Percentiles rank a stretch among this genome's conserved stretches.
phyloP scores from a whole-genome alignment of 1,139 yeast species.

The Entelexis paramagnoliae region DNA sequence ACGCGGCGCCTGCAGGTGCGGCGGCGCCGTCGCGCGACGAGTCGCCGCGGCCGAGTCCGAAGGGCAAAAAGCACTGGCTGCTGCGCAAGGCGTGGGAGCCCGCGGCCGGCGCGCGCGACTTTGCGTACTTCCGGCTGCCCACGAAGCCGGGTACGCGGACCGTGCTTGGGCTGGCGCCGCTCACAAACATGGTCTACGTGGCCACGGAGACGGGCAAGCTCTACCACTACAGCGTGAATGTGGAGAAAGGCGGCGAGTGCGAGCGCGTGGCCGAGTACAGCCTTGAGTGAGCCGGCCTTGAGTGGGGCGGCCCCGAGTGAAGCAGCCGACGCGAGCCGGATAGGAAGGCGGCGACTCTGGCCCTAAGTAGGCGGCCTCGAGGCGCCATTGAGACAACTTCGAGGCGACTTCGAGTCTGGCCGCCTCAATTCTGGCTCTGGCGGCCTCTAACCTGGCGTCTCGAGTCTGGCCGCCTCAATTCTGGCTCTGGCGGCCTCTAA shows the following conservation, averaged over 20 bases:
- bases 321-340: no score
- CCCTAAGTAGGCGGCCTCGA: no score
- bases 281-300: conserved; percentile 21
- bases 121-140: conserved; percentile 84
- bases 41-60: conserved; percentile 27
- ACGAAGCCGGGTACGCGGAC: conserved; percentile 37
- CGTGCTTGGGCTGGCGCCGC: conserved; percentile 37
- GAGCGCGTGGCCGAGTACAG: conserved; percentile 63
- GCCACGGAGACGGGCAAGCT: conserved; percentile 81
- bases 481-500: no score
- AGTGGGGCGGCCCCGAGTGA: no score
- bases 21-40: no score
- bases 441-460: no score
- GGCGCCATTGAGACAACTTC: no score
- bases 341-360: no score
- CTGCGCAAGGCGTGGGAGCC: conserved; percentile 7
- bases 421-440: no score
- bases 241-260: conserved; percentile 91
- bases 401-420: no score
- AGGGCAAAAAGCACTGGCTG: conserved; percentile 14
- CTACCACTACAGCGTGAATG: conserved; percentile 76
- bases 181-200: conserved; percentile 57
- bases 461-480: no score
- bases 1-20: background rate
- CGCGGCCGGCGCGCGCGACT: conserved; percentile 45